These are phyloP conservation scores for Fraxinus excelsior DNA, from an alignment of 257 asterid genomes.

Conservation along the genomic window DNA sequence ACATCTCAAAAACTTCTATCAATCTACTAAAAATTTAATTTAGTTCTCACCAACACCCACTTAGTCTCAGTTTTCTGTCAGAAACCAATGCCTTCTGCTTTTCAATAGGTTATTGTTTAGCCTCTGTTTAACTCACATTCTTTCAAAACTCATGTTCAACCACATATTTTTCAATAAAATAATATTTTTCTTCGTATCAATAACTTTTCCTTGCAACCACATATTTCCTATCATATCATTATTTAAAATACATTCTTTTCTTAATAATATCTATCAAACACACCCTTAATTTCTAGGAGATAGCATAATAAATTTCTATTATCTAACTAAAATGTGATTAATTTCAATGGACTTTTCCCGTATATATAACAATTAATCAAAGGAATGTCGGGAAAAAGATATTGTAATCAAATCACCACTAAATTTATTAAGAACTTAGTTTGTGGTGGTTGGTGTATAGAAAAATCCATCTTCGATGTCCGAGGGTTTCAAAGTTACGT, in stretches of 20 bases:
- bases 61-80: conserved; percentile 14
- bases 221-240: too few relatives aligned
- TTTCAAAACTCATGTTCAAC: too few relatives aligned
- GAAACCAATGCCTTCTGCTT: conserved; percentile 12
- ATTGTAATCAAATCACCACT: not conserved
- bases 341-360: not conserved
- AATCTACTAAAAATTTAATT: too few relatives aligned
- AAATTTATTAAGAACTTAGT: not conserved
- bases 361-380: not conserved
- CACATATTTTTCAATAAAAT: too few relatives aligned
- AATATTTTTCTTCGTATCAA: too few relatives aligned
- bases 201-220: too few relatives aligned
- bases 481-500: not conserved
- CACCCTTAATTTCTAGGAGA: conserved; percentile 22
- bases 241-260: too few relatives aligned
- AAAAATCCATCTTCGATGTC: not conserved
- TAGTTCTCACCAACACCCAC: too few relatives aligned
- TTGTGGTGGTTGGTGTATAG: too few relatives aligned
- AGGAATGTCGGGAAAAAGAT: not conserved
- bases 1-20: too few relatives aligned
- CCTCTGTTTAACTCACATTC: too few relatives aligned
- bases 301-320: conserved; percentile 37
- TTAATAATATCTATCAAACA: too few relatives aligned
- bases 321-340: conserved; percentile 15
- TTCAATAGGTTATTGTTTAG: not conserved